These are phyloP conservation scores for Microthlaspi erraticum DNA, from an alignment of 345 rosid genomes.

Conservation along the genomic window DNA sequence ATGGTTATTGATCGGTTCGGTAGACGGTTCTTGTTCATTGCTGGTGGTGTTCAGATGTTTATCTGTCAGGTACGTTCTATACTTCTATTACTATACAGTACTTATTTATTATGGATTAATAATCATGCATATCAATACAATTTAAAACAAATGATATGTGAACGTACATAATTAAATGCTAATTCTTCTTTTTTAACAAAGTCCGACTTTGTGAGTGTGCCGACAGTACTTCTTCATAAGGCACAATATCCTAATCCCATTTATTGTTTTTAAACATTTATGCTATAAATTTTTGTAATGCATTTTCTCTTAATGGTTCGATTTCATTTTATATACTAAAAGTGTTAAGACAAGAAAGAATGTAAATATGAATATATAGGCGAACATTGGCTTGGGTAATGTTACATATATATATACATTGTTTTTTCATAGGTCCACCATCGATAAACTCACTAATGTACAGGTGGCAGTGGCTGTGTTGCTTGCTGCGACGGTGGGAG, in stretches of 20 bases:
- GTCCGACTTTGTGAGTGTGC: neutral
- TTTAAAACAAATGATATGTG: neutral
- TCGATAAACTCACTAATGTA: neutral
- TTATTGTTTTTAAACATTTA: no score
- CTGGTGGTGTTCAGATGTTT: slow-evolving; percentile 72
- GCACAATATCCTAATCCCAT: neutral
- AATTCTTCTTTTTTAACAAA: no score
- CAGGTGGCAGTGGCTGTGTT: slow-evolving; percentile 49
- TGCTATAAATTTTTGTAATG: no score
- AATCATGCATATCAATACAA: neutral
- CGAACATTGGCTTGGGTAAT: no score
- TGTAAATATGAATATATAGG: no score
- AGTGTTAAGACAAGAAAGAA: no score
- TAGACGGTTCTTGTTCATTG: slow-evolving; percentile 68
- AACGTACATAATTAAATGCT: no score
- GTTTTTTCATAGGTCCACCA: no score
- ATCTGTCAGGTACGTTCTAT: slow-evolving; percentile 60
- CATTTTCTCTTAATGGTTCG: no score
- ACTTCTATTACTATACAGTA: no score
- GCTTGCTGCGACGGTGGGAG: slow-evolving; percentile 38
- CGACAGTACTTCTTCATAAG: neutral
- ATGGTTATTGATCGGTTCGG: slow-evolving; percentile 73
- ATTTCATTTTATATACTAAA: no score
- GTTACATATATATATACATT: no score
- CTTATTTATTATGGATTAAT: neutral